Percentiles rank a stretch among this genome's conserved stretches.
Evolutionary conservation across 371 early-diverging fungal genomes (phyloP).

Genomic region (Blakeslea trispora): DNA sequence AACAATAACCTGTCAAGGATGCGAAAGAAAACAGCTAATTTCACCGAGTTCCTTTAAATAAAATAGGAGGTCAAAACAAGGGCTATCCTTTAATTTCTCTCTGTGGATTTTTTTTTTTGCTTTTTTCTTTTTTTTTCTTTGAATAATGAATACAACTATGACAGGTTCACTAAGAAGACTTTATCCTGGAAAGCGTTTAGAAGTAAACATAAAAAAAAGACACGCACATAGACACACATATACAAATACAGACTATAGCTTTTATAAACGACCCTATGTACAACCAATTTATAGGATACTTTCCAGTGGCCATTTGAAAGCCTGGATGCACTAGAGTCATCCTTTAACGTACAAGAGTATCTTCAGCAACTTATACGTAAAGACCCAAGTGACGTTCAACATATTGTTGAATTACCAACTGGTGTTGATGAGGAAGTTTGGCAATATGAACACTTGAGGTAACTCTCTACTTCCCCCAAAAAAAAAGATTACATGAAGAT

Average conservation of each 20-base stretch:
- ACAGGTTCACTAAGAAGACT: conserved; percentile 27
- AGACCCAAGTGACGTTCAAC: conserved; percentile 65
- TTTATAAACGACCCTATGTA: background rate
- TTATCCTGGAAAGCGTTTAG: conserved; percentile 42
- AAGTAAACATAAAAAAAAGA: conserved; percentile 28
- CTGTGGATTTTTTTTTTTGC: background rate
- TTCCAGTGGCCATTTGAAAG: conserved; percentile 60
- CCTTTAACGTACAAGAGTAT: conserved; percentile 81
- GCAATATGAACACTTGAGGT: conserved; percentile 92
- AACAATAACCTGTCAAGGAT: too few relatives aligned
- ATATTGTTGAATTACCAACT: conserved; percentile 65
- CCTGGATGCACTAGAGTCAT: conserved; percentile 69
- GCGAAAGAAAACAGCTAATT: too few relatives aligned
- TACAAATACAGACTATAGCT: background rate
- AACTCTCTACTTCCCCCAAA: too few relatives aligned
- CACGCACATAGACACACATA: background rate
- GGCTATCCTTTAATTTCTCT: background rate
- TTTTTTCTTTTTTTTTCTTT: background rate
- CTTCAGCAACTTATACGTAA: conserved; percentile 76
- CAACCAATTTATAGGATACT: conserved; percentile 34
- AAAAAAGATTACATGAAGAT: background rate
- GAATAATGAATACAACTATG: conserved; percentile 7
- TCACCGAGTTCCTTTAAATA: too few relatives aligned
- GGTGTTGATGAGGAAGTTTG: conserved; percentile 74
- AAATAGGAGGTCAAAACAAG: background rate